Conservation (phyloP, 768 basidiomycete species). For the Crassisporium funariophilum region DNA sequence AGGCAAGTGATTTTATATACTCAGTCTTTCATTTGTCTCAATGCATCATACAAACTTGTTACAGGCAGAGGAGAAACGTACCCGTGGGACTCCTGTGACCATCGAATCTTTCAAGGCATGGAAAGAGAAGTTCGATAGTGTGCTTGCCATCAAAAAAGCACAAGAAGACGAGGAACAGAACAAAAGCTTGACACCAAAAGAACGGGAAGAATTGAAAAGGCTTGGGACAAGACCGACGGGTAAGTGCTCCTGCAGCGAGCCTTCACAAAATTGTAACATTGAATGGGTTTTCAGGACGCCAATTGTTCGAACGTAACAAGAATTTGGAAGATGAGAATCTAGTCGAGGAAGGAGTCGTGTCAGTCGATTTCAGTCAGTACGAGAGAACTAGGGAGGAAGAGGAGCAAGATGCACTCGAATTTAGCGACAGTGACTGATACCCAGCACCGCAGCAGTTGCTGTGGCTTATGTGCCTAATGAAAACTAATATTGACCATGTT, state of each 20-base stretch:
- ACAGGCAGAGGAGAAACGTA: slow-evolving; percentile 90
- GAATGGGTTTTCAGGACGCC: slow-evolving; percentile 63
- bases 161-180: slow-evolving; percentile 78
- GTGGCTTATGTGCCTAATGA: slow-evolving; percentile 1
- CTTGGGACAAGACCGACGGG: slow-evolving; percentile 66
- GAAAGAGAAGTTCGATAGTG: slow-evolving; percentile 80
- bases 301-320: slow-evolving; percentile 85
- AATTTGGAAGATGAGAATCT: slow-evolving; percentile 80
- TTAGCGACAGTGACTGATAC: slow-evolving; percentile 85
- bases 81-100: slow-evolving; percentile 92
- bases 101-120: slow-evolving; percentile 77
- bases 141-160: slow-evolving; percentile 56
- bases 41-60: slow-evolving; percentile 6
- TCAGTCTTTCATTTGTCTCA: background rate
- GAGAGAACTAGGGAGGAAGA: slow-evolving; percentile 63
- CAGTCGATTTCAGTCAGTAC: slow-evolving; percentile 90
- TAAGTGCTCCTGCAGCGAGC: slow-evolving; percentile 32
- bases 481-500: slow-evolving; percentile 2
- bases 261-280: background rate
- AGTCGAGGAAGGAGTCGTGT: slow-evolving; percentile 82
- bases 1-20: slow-evolving; percentile 49
- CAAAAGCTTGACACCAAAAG: slow-evolving; percentile 71
- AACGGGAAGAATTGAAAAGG: slow-evolving; percentile 82
- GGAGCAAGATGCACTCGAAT: slow-evolving; percentile 73
- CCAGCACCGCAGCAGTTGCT: background rate